A percentile compares a stretch with the other conserved stretches of the same genome.
phyloP scores from a whole-genome alignment of 73 alveolate genomes.

The Tetrahymena borealis region DNA sequence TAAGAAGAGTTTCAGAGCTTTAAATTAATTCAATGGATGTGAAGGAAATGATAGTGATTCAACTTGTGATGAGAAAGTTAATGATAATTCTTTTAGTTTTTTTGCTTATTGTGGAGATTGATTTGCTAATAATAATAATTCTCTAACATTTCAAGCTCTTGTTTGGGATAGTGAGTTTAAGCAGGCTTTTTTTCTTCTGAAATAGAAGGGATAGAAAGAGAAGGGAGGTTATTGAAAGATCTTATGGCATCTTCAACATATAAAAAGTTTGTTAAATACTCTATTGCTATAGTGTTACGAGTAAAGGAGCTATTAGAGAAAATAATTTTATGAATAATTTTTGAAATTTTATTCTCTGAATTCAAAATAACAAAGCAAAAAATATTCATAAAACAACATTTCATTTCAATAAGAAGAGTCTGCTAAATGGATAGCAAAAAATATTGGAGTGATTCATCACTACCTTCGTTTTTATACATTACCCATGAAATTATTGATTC shows the following conservation, averaged over 20 bases:
- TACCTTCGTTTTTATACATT: conserved; percentile 1
- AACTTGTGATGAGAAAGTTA: no score
- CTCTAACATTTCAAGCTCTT: no score
- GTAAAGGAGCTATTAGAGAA: neutral
- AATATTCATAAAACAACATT: neutral
- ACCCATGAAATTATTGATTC: neutral
- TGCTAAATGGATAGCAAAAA: neutral
- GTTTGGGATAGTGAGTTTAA: no score
- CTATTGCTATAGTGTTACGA: neutral
- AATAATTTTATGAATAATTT: neutral
- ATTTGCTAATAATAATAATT: no score
- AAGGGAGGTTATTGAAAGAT: neutral
- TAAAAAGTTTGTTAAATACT: neutral
- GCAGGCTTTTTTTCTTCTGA: no score
- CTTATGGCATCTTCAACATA: neutral
- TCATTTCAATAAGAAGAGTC: neutral
- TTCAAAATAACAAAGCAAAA: neutral
- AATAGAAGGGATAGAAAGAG: neutral
- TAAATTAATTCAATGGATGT: no score
- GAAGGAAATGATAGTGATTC: no score
- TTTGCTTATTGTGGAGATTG: no score
- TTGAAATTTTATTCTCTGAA: neutral
- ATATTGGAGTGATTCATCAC: neutral
- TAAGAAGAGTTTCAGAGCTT: no score
- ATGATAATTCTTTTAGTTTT: no score